A percentile compares a stretch with the other conserved stretches of the same genome.
Evolutionary conservation across 768 basidiomycete species (phyloP).

Genomic region (Nidularia sp.): DNA sequence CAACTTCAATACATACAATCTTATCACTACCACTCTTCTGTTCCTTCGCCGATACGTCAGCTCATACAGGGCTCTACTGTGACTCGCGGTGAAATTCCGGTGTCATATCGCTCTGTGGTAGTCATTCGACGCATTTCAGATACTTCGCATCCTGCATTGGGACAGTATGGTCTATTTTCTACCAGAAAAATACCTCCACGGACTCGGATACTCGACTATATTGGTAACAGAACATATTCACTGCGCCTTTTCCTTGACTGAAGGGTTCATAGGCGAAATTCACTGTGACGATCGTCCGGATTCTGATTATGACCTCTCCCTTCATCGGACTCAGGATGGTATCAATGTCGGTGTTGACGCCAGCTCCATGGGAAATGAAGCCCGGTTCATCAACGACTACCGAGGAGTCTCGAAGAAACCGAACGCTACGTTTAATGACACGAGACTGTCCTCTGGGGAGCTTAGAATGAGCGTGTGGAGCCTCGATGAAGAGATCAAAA

Average conservation of each 20-base stretch:
- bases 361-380: slow-evolving; percentile 73
- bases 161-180: slow-evolving; percentile 82
- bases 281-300: slow-evolving; percentile 70
- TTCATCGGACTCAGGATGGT: slow-evolving; percentile 56
- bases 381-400: slow-evolving; percentile 89
- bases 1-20: slow-evolving; percentile 50
- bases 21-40: slow-evolving; percentile 54
- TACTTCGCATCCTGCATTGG: slow-evolving; percentile 66
- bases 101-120: slow-evolving; percentile 27
- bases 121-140: slow-evolving; percentile 54
- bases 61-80: slow-evolving; percentile 27
- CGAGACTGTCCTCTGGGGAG: slow-evolving; percentile 49
- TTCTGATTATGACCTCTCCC: slow-evolving; percentile 87
- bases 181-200: slow-evolving; percentile 62
- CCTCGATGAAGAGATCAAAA: slow-evolving; percentile 51
- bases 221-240: slow-evolving; percentile 27
- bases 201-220: slow-evolving; percentile 73
- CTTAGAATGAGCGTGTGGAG: slow-evolving; percentile 79
- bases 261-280: slow-evolving; percentile 54
- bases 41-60: slow-evolving; percentile 36
- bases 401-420: slow-evolving; percentile 68
- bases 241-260: slow-evolving; percentile 1
- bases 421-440: slow-evolving; percentile 69
- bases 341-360: slow-evolving; percentile 79
- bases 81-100: slow-evolving; percentile 1